phyloP scores from a whole-genome alignment of 495 filamentous ascomycete species.

The Neurospora sp. region DNA sequence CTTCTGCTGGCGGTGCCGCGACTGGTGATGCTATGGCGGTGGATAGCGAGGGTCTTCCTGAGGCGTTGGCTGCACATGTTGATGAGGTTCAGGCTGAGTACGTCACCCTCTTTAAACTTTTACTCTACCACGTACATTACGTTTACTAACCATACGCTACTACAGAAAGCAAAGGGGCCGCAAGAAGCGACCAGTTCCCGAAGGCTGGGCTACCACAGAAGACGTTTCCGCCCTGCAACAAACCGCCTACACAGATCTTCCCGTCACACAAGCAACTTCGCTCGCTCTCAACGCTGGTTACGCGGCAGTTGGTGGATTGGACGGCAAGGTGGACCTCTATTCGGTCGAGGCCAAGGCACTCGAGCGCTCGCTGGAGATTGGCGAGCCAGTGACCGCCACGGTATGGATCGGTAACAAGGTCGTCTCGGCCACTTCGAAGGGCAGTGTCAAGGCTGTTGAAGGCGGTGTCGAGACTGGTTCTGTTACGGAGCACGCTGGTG shows the following conservation, averaged over 20 bases:
- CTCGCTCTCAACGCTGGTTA: conserved; percentile 63
- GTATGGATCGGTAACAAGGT: conserved; percentile 70
- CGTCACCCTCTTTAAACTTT: too few relatives aligned
- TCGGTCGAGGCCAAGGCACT: conserved; percentile 62
- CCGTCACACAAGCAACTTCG: conserved; percentile 47
- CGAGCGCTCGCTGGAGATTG: conserved; percentile 53
- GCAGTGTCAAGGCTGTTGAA: conserved; percentile 70
- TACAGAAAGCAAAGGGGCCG: conserved; percentile 72
- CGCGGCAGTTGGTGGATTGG: conserved; percentile 67
- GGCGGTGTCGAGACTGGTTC: conserved; percentile 51
- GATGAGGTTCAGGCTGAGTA: conserved; percentile 71
- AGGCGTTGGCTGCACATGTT: conserved; percentile 61
- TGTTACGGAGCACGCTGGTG: conserved; percentile 71
- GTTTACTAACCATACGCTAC: too few relatives aligned
- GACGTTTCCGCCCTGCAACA: conserved; percentile 57
- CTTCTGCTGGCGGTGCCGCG: conserved; percentile 36
- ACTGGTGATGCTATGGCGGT: conserved; percentile 86
- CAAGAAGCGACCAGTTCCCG: conserved; percentile 77
- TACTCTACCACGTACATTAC: too few relatives aligned
- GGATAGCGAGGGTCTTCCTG: conserved; percentile 63
- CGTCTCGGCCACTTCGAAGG: conserved; percentile 58
- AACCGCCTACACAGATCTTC: conserved; percentile 53
- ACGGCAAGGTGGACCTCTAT: conserved; percentile 71
- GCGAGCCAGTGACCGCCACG: conserved; percentile 65
- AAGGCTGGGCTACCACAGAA: conserved; percentile 74